A percentile compares a stretch with the other conserved stretches of the same genome.
Evolutionary conservation across 75 land plant species (phyloP).

Genomic region (Selaginella tamariscina): DNA sequence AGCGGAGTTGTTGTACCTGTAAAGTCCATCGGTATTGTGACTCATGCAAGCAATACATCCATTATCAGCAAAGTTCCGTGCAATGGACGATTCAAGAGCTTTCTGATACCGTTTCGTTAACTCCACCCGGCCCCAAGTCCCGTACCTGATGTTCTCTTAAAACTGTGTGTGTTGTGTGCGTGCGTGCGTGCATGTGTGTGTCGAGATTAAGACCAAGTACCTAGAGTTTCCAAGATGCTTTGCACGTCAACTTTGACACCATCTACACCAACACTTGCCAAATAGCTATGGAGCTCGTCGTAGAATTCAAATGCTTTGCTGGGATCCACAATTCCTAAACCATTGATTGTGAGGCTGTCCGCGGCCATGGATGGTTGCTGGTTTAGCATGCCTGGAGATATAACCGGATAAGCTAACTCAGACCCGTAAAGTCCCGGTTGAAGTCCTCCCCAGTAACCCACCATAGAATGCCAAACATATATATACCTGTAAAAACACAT

Average conservation of each 20-base stretch:
- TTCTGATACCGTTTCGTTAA: constrained; percentile 52
- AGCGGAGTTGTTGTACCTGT: constrained; percentile 38
- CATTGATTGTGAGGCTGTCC: constrained; percentile 44
- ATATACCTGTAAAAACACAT: constrained; percentile 36
- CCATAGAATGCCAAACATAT: constrained; percentile 77
- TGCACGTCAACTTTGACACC: constrained; percentile 95
- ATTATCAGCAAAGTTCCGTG: constrained; percentile 69
- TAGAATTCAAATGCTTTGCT: constrained; percentile 52
- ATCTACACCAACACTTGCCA: constrained; percentile 72
- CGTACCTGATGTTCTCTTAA: too few relatives aligned
- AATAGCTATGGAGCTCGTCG: constrained; percentile 74
- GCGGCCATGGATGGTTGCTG: constrained; percentile 50
- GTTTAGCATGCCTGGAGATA: constrained; percentile 47
- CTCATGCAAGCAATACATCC: constrained; percentile 85
- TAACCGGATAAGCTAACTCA: constrained; percentile 49
- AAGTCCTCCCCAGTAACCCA: constrained; percentile 88
- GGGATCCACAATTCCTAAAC: constrained; percentile 69
- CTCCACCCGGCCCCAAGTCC: constrained; percentile 49
- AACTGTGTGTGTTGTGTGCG: too few relatives aligned
- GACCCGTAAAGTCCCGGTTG: constrained; percentile 38
- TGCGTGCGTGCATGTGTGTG: constrained; percentile 17
- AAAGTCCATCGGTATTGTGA: constrained; percentile 83
- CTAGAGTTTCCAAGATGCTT: constrained; percentile 80
- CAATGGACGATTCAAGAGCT: constrained; percentile 76
- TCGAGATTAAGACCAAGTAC: constrained; percentile 62